Percentiles rank a stretch among this genome's conserved stretches.
phyloP scores from a whole-genome alignment of 371 early-diverging fungal genomes.

The Lichtheimia hyalospora region DNA sequence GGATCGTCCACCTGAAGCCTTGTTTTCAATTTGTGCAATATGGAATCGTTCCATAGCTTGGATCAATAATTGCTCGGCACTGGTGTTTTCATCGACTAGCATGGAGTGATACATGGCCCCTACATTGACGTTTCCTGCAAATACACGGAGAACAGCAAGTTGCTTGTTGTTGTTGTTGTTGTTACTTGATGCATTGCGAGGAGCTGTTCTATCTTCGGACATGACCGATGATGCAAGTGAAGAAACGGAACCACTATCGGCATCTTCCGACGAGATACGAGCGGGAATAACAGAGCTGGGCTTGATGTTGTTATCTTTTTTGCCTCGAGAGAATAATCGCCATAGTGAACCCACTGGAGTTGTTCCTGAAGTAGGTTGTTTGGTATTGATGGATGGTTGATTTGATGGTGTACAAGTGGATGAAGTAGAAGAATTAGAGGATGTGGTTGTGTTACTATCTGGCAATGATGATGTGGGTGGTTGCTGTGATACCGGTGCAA shows the following conservation, averaged over 20 bases:
- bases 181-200: not conserved
- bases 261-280: slow-evolving; percentile 7
- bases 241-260: slow-evolving; percentile 13
- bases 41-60: slow-evolving; percentile 59
- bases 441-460: not conserved
- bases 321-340: slow-evolving; percentile 35
- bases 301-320: slow-evolving; percentile 17
- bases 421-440: too few relatives aligned
- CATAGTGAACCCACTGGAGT: slow-evolving; percentile 21
- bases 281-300: slow-evolving; percentile 2
- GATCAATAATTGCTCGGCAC: slow-evolving; percentile 56
- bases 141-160: slow-evolving; percentile 47
- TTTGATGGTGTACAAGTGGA: too few relatives aligned
- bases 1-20: slow-evolving; percentile 14
- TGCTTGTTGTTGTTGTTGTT: slow-evolving; percentile 11
- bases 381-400: not conserved
- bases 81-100: slow-evolving; percentile 54
- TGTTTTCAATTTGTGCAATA: slow-evolving; percentile 42
- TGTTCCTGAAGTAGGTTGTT: not conserved
- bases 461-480: not conserved
- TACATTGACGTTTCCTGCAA: slow-evolving; percentile 62
- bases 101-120: slow-evolving; percentile 61
- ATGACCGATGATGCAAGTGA: slow-evolving; percentile 10
- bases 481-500: not conserved
- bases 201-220: slow-evolving; percentile 7